These are phyloP conservation scores for Leccinum olivaceopallidum DNA, from an alignment of 768 basidiomycete species.

Conservation along the genomic window DNA sequence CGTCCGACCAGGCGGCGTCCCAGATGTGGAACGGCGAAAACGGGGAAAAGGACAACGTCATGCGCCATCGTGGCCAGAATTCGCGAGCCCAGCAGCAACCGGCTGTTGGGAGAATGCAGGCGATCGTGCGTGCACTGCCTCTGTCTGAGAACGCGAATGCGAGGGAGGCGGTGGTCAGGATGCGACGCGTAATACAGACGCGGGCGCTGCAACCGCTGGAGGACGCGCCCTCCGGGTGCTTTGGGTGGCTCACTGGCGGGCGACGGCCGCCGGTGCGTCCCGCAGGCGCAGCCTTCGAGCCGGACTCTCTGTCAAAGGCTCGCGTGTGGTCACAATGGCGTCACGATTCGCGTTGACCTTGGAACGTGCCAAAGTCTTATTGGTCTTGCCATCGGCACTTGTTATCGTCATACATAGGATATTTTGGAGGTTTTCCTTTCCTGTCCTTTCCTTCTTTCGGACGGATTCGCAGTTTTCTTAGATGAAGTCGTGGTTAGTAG, in stretches of 20 bases:
- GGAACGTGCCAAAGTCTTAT: not conserved
- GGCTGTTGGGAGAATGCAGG: slow-evolving; percentile 13
- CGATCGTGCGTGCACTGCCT: slow-evolving; percentile 27
- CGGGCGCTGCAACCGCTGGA: slow-evolving; percentile 27
- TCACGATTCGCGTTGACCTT: not conserved
- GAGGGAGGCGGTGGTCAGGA: slow-evolving; percentile 5
- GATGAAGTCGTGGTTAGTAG: not conserved
- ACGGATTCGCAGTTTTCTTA: not conserved
- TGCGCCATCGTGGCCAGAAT: not conserved
- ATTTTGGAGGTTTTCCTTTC: not conserved
- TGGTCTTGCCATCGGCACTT: not conserved
- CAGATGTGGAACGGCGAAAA: slow-evolving; percentile 26
- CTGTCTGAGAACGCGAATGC: slow-evolving; percentile 1
- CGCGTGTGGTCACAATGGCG: slow-evolving; percentile 20
- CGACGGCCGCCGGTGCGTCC: slow-evolving; percentile 4
- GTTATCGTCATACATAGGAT: not conserved
- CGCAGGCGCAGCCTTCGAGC: not conserved
- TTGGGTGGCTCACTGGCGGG: slow-evolving; percentile 17
- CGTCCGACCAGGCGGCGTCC: slow-evolving; percentile 18
- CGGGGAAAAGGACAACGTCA: not conserved
- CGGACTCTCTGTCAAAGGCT: slow-evolving; percentile 17
- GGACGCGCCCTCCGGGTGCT: slow-evolving; percentile 19
- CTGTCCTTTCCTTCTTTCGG: not conserved
- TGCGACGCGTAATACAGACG: slow-evolving; percentile 21
- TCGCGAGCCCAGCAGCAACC: not conserved